These are phyloP conservation scores for Rhododendron henanense DNA, from an alignment of 148 eudicot species.

Conservation along the genomic window DNA sequence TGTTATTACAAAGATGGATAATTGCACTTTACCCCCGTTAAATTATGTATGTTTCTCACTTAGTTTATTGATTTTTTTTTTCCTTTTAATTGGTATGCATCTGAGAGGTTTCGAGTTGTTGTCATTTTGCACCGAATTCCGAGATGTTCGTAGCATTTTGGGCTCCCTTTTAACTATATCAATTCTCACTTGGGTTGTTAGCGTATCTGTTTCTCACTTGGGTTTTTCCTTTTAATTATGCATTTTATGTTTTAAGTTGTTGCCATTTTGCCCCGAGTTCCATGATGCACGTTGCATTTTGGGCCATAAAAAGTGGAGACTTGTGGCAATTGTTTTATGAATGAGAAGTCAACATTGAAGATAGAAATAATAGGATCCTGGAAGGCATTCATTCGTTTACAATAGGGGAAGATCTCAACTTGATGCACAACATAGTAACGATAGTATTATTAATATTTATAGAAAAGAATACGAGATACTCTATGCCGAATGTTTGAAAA, in stretches of 20 bases:
- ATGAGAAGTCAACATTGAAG: background rate
- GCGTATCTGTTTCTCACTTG: background rate
- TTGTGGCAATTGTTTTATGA: background rate
- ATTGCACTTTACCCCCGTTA: background rate
- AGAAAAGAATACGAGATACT: background rate
- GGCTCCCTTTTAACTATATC: background rate
- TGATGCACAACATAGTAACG: background rate
- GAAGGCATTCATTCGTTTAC: background rate
- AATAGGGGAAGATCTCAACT: background rate
- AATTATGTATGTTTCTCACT: background rate
- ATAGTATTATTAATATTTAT: background rate
- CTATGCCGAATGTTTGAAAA: background rate
- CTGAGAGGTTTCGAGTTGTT: background rate
- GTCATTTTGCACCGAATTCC: background rate
- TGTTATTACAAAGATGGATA: background rate
- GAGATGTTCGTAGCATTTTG: background rate
- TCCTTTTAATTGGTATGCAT: background rate
- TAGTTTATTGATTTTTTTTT: background rate
- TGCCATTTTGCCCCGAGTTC: background rate
- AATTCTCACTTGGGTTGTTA: background rate
- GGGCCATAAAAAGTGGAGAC: background rate
- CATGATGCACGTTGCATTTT: background rate
- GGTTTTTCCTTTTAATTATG: background rate
- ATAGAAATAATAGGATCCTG: background rate
- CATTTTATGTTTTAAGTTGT: background rate